A percentile compares a stretch with the other conserved stretches of the same genome.
Conservation (phyloP, 2,329 filamentous ascomycete genomes). For the Neophaeococcomyces aloes region DNA sequence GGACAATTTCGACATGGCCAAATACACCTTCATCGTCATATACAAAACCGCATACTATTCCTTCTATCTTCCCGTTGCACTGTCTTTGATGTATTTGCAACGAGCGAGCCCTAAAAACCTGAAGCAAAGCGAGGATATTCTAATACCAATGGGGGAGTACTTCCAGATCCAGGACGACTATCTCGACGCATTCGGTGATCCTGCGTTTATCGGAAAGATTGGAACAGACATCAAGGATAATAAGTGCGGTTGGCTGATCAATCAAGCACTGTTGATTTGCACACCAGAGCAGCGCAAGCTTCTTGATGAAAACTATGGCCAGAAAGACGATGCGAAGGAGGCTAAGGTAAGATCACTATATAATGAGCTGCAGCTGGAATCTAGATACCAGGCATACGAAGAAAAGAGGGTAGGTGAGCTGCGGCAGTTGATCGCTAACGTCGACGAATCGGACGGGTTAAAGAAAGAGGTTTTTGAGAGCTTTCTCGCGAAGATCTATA, state of each 20-base stretch:
- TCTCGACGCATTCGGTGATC: conserved; percentile 92
- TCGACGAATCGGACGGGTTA: conserved; percentile 79
- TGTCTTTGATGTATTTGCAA: conserved; percentile 76
- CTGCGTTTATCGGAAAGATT: conserved; percentile 91
- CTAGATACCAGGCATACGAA: conserved; percentile 79
- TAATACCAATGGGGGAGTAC: conserved; percentile 96
- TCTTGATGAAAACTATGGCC: conserved; percentile 86
- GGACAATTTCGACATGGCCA: conserved; percentile 87
- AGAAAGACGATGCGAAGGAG: conserved; percentile 76
- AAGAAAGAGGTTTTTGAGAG: conserved; percentile 83
- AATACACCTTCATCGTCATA: conserved; percentile 96
- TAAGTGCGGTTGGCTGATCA: conserved; percentile 98
- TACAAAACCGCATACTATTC: conserved; percentile 99
- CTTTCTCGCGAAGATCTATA: conserved; percentile 96
- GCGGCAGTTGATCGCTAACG: conserved; percentile 58
- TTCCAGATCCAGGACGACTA: conserved; percentile 99
- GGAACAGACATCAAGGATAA: conserved; percentile 99
- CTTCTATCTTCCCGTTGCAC: conserved; percentile 93
- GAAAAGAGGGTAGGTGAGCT: conserved; percentile 76
- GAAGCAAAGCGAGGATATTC: conserved; percentile 76
- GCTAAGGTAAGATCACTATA: conserved; percentile 79
- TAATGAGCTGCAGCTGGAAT: conserved; percentile 71
- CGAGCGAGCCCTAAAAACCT: conserved; percentile 81
- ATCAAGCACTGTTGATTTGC: conserved; percentile 74
- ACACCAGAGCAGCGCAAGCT: conserved; percentile 77